These are phyloP conservation scores for Chenopodium suecicum DNA, from an alignment of 148 eudicot species.

Conservation along the genomic window DNA sequence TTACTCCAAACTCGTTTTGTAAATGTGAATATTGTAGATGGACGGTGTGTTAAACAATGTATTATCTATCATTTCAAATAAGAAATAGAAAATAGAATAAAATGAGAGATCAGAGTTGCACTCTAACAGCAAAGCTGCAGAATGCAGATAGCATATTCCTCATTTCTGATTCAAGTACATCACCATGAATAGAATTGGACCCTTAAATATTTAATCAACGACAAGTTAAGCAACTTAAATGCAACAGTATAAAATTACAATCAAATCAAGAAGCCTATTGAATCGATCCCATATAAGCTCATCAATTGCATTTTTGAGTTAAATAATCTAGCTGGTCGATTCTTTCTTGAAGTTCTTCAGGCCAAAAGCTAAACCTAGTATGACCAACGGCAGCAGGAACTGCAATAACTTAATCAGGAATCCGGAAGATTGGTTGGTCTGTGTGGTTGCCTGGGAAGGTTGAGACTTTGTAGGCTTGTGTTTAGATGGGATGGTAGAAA, in stretches of 20 bases:
- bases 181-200: background rate
- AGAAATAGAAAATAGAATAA: too few relatives aligned
- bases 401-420: constrained; percentile 31
- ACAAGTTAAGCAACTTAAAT: background rate
- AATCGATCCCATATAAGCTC: background rate
- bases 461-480: background rate
- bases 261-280: background rate
- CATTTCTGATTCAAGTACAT: background rate
- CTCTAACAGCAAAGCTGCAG: background rate
- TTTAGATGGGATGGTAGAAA: constrained; percentile 30
- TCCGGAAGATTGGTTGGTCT: constrained; percentile 26
- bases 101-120: background rate
- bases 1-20: too few relatives aligned
- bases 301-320: background rate
- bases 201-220: background rate
- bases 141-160: background rate
- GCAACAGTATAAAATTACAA: background rate
- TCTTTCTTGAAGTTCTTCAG: constrained; percentile 33
- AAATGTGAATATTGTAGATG: too few relatives aligned
- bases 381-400: constrained; percentile 33
- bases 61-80: background rate
- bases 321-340: constrained; percentile 1
- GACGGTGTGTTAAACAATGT: too few relatives aligned
- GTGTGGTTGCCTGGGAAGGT: constrained; percentile 7
- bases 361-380: constrained; percentile 33